Base-by-base conservation (phyloP, 1,284 basidiomycete genomes). In the Vanrija pseudolonga region DNA sequence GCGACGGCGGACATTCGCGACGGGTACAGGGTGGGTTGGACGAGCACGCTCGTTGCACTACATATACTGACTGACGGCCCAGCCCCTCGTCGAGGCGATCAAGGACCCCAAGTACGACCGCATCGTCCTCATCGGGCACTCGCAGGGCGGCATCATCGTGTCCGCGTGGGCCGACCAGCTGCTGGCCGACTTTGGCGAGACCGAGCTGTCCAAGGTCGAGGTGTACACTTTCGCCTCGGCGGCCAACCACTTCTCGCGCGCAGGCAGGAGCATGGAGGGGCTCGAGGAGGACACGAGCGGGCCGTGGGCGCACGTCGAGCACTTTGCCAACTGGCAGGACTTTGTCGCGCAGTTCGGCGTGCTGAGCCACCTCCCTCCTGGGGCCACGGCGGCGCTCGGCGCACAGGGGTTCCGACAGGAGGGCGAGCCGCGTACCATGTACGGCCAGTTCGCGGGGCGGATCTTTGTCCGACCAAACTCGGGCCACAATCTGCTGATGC, bases 161-260 rank as follows among this genome's bases (percentile, higher is more conserved):
- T 60, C 65, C 0, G 47, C 61, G 11, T 68, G 66, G 62, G 49
- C 60, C 7, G 63, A 65, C 55, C 63, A 65, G 50, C 60, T 69
- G 20, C 62, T 69, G n/a, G 47, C 58, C 41, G 66, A 70, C 50
- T 68, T 68, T 44, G 55, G 63, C 22, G 32, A 54, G 28, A 59
- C 57, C 22, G 32, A 54, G 7, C 64, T 68, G 17, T 19, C 50
- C 47, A 69, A 68, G 49, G 51, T 70, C 49, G 68, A 72, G 52
- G 56, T 72, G 38, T 72, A 72, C 62, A 70, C 70, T 0, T 72
- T 72, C 47, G 68, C 67, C 6, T 60, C 57, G 0, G 70, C 67
- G 12, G 67, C 68, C n/a, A 70, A 67, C 51, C 70, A 72, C 56
- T 69, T 70, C 38, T 62, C 57, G 26, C 57, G 57, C 40, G 64